These are phyloP conservation scores for Batrachochytrium dendrobatidis DNA, from an alignment of 371 early-diverging fungal genomes.

Conservation along the genomic window DNA sequence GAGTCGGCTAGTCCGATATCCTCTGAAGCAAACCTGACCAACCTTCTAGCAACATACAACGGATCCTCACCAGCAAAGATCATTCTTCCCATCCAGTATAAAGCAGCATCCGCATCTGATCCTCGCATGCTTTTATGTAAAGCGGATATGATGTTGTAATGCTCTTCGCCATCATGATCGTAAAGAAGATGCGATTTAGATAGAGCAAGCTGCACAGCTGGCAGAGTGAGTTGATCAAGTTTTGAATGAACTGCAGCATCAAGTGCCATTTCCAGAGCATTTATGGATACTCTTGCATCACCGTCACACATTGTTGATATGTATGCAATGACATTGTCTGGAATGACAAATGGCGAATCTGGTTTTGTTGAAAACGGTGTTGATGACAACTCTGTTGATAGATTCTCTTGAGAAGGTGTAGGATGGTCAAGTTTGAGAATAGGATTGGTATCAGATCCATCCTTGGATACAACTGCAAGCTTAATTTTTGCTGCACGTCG, in stretches of 20 bases:
- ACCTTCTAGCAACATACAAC: constrained; percentile 63
- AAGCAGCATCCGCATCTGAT: constrained; percentile 28
- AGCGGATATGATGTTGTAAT: constrained; percentile 83
- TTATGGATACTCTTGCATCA: constrained; percentile 65
- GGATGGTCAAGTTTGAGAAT: too few species aligned
- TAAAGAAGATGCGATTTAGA: constrained; percentile 73
- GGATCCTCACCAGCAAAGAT: constrained; percentile 85
- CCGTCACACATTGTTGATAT: constrained; percentile 61
- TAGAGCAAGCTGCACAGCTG: constrained; percentile 52
- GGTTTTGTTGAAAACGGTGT: too few species aligned
- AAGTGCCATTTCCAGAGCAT: constrained; percentile 60
- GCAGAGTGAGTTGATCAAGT: constrained; percentile 29
- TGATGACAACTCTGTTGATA: too few species aligned
- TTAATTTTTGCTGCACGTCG: constrained; percentile 42
- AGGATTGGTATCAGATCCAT: background rate
- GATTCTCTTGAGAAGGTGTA: too few species aligned
- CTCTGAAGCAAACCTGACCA: constrained; percentile 78
- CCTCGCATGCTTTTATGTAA: constrained; percentile 56
- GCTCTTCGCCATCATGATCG: constrained; percentile 78
- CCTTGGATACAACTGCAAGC: background rate
- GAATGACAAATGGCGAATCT: constrained; percentile 7
- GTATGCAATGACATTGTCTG: constrained; percentile 42
- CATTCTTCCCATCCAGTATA: constrained; percentile 90
- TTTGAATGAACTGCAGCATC: background rate
- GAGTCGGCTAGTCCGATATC: constrained; percentile 84